A percentile compares a stretch with the other conserved stretches of the same genome.
Conservation (phyloP, 306 rosid genomes). For the Cyamopsis tetragonoloba region DNA sequence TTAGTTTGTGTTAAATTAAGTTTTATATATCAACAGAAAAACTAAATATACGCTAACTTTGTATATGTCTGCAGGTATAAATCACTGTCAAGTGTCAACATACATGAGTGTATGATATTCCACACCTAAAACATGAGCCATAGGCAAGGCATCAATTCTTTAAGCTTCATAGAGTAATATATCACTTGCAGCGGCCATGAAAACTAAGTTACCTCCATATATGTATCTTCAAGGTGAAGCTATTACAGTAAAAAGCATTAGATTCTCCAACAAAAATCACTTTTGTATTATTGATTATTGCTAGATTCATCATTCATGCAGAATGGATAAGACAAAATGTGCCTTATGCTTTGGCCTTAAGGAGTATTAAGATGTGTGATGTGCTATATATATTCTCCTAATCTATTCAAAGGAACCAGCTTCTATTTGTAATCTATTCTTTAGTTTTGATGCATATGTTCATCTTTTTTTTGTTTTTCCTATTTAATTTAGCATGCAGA, state of each 20-base stretch:
- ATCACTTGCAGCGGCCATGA: slow-evolving; percentile 25
- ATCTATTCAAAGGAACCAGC: slow-evolving; percentile 46
- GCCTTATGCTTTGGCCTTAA: slow-evolving; percentile 46
- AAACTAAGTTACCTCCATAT: slow-evolving; percentile 20
- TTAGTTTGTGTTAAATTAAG: too few relatives aligned
- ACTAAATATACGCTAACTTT: too few relatives aligned
- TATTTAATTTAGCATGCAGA: slow-evolving; percentile 18
- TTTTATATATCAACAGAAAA: too few relatives aligned
- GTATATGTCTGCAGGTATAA: slow-evolving; percentile 20
- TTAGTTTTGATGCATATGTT: slow-evolving; percentile 21
- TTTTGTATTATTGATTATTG: slow-evolving; percentile 31
- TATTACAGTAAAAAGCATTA: slow-evolving; percentile 51
- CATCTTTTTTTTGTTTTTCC: not conserved
- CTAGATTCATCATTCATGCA: slow-evolving; percentile 54
- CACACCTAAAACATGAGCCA: slow-evolving; percentile 36
- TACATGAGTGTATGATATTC: slow-evolving; percentile 23
- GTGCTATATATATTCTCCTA: slow-evolving; percentile 39
- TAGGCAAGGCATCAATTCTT: slow-evolving; percentile 41
- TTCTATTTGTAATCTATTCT: slow-evolving; percentile 31
- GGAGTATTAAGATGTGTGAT: slow-evolving; percentile 32
- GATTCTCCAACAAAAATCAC: slow-evolving; percentile 63
- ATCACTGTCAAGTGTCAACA: slow-evolving; percentile 33
- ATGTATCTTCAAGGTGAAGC: slow-evolving; percentile 59
- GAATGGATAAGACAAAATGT: slow-evolving; percentile 64
- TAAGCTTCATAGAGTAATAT: slow-evolving; percentile 20